Percentiles rank a stretch among this genome's conserved stretches.
Evolutionary conservation across 1,284 basidiomycete genomes (phyloP).

Genomic region (Peniophora sp.): DNA sequence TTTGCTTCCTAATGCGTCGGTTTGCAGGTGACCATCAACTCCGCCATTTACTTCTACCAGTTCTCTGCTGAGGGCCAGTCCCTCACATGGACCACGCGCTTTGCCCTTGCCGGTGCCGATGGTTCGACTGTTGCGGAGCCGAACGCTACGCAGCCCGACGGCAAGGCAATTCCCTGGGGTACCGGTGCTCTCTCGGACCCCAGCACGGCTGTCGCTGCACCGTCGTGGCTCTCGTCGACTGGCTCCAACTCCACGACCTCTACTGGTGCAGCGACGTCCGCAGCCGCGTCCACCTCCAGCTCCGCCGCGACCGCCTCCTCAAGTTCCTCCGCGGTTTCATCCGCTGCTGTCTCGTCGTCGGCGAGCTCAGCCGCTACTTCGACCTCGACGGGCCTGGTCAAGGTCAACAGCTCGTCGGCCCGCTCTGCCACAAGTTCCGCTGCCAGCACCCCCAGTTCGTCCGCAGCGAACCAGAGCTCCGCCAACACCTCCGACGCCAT

Average conservation of each 20-base stretch:
- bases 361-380: neutral
- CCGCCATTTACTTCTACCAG: slow-evolving; percentile 77
- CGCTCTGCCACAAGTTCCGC: neutral
- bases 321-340: neutral
- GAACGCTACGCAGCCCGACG: slow-evolving; percentile 47
- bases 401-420: neutral
- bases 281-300: neutral
- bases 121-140: slow-evolving; percentile 44
- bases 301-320: neutral
- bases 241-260: slow-evolving; percentile 1
- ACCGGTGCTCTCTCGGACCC: slow-evolving; percentile 48
- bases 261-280: neutral
- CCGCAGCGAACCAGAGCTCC: neutral
- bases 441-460: neutral
- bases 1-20: slow-evolving; percentile 3
- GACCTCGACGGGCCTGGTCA: neutral
- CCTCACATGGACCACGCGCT: slow-evolving; percentile 73
- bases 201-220: slow-evolving; percentile 19
- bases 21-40: slow-evolving; percentile 54
- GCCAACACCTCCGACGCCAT: slow-evolving; percentile 1
- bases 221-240: slow-evolving; percentile 10
- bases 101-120: slow-evolving; percentile 57
- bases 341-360: neutral
- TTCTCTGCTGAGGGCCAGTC: slow-evolving; percentile 40
- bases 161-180: slow-evolving; percentile 60